Evolutionary conservation across 2,329 filamentous ascomycete species (phyloP), one percentile per base, ranked within the genome.

Genomic region (Pseudonectria foliicola): DNA sequence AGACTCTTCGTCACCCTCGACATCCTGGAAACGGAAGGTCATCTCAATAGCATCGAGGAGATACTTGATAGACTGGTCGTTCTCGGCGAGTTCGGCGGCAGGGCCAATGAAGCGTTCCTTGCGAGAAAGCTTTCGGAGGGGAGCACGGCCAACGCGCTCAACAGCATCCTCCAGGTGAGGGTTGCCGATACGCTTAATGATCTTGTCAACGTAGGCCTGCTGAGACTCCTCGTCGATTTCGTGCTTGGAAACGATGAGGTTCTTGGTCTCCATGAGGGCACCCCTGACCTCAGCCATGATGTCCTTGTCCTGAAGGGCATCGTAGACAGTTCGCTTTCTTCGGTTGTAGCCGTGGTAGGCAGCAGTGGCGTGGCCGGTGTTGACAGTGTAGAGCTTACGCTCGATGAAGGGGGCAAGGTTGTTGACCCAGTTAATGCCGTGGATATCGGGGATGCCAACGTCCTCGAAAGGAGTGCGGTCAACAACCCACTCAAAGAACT

Each of bases 401-500:
- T 98, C 92, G 55, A 98, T 96, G 70, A 90, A 98, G 38, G 92
- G 92, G 57, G 81, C 75, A 21, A 98, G 78, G 66, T 96, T 75
- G 46, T 87, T 80, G 40, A 96, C 92, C 79, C 86, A 95, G 68
- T 94, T 85, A 59, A 96, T 82, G 40, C 89, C 90, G 48, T 92
- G 64, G 55, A 98, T 90, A 13, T 76, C 65, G 6, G 88, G 89
- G 13, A 62, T 57, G 23, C 61, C 61, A 43, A 74, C 67, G 44
- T 81, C 76, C 45, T 80, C 73, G 63, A 96, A 95, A 3, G 90
- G 90, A 29, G 78, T 82, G 59, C 78, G 70, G 59, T 98, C 92
- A 33, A 98, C 89, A 26, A 92, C 90, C 92, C 92, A 98, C 70
- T 98, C 92, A 68, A 86, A 95, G 73, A 96, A 98, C 68, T 92